Evolutionary conservation across 1,139 yeast species (phyloP), one percentile per base, ranked within the genome.

Genomic region (Candida sp.): DNA sequence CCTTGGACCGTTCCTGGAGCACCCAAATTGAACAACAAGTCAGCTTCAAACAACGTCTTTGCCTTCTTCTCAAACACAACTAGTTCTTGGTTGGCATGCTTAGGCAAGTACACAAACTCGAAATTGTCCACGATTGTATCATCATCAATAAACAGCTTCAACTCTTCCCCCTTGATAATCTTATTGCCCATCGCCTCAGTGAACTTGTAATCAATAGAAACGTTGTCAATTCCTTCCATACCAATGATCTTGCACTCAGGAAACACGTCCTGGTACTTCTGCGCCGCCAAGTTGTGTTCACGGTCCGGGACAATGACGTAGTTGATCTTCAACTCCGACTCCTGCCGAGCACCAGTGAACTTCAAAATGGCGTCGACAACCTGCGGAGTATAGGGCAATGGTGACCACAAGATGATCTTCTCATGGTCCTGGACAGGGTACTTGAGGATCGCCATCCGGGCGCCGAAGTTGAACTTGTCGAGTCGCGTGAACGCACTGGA

Each of bases 231-330:
- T 7, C 71, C 68, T 42, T 75, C 80, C 65, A 77, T 72, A 5
- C 84, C 88, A 51, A 85, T 72, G 30, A 84, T 66, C 58, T 78
- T 77, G 49, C 83, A 65, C 2, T 67, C 58, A 1, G 88, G 88
- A 58, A 68, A 75, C 53, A 67, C 64, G 34, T 72, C 73, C 59
- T 78, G 77, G 71, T 83, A 85, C 11, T 80, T 72, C 44, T 69
- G 67, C 26, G 83, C 81, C n/a, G 85, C 85, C 75, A 82, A 63
- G 1, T 84, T 80, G 59, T 83, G 88, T 54, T 81, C 85, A 26
- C 55, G 61, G 61, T 83, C 85, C 5, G 87, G 87, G 42, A 83
- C 67, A 37, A 83, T 67, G 46, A 80, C 66, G 55, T 80, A 75
- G 1, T 74, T 65, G 25, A 79, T 70, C 25, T 68, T 69, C 42